These are phyloP conservation scores for Pleurotus tuoliensis DNA, from an alignment of 768 basidiomycete genomes.

Conservation along the genomic window DNA sequence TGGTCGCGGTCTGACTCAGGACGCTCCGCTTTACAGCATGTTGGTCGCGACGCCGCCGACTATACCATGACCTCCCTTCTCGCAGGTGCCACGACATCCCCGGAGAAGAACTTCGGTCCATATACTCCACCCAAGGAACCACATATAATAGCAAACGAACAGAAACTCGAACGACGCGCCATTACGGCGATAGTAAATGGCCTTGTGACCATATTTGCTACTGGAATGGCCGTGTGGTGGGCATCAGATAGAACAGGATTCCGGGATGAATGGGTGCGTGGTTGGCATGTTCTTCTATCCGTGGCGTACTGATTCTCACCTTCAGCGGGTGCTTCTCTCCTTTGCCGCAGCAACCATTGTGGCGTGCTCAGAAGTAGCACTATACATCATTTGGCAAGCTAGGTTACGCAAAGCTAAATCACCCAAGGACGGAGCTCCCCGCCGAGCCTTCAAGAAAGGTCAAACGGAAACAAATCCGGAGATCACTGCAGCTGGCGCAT, in stretches of 20 bases:
- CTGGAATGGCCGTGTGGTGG: slow-evolving; percentile 71
- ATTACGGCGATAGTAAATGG: slow-evolving; percentile 71
- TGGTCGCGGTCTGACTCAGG: slow-evolving; percentile 64
- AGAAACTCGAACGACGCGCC: slow-evolving; percentile 56
- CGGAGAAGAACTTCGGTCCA: slow-evolving; percentile 63
- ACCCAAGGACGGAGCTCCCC: slow-evolving; percentile 15
- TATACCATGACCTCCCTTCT: slow-evolving; percentile 75
- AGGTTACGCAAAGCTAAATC: slow-evolving; percentile 28
- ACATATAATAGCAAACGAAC: slow-evolving; percentile 29
- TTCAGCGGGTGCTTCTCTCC: slow-evolving; percentile 58
- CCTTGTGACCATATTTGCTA: slow-evolving; percentile 62
- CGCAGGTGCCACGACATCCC: slow-evolving; percentile 76
- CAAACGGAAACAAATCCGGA: slow-evolving; percentile 19
- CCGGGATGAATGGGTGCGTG: slow-evolving; percentile 73
- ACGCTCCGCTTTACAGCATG: slow-evolving; percentile 27
- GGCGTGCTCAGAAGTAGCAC: slow-evolving; percentile 61
- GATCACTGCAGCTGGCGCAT: slow-evolving; percentile 7
- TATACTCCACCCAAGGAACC: slow-evolving; percentile 39
- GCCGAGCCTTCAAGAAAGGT: slow-evolving; percentile 26
- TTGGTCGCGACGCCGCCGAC: slow-evolving; percentile 44
- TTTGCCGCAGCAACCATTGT: slow-evolving; percentile 61
- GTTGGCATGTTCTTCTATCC: neutral
- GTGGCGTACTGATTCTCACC: slow-evolving; percentile 5
- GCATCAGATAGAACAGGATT: slow-evolving; percentile 60
- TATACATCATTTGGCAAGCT: slow-evolving; percentile 74